Evolutionary conservation across 768 basidiomycete species (phyloP), one percentile per base, ranked within the genome.

Genomic region (Lanmaoa rubissima): DNA sequence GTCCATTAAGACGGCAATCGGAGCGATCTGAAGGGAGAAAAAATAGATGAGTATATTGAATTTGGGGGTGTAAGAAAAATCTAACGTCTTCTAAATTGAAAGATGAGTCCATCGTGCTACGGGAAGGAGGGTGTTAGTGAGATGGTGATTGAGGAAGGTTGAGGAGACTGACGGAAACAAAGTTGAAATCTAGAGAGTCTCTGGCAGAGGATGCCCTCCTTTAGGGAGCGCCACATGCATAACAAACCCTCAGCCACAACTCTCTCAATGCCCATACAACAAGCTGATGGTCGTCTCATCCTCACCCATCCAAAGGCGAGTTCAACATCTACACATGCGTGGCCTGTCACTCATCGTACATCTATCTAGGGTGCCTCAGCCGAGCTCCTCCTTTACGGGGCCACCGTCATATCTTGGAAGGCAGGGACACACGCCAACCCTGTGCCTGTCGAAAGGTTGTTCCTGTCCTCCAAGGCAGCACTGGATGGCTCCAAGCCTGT

Each of bases 1-100:
- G 78, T 98, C 96, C 89, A 97, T 94, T 54, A 97, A 83, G 71
- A 97, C 88, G 67, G 93, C 93, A 78, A 96, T 94, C 73, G 94
- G 94, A 47, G 92, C 90, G 77, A 94, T 88, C 87, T 93, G 41
- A 1, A 40, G n/a, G 61, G 52, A 54, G 57, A 48, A 48, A 24
- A n/a, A 4, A 36, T 5, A 16, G 12, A 45, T 70, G 43, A 72
- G 59, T 60, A 59, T 35, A 19, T 26, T 34, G 53, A 51, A 59
- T 48, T 44, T 45, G 32, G 54, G 54, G 12, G 49, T 50, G 40
- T 39, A 43, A 45, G 46, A 38, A 42, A 40, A 6, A 32, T 74
- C 86, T 55, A 34, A 90, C 89, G 76, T 90, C 87, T 76, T 90
- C 89, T 65, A 76, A 68, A 32, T 77, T 78, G 75, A 86, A 82